Base-by-base conservation (phyloP, 306 rosid species). In the Pyrus communis region DNA sequence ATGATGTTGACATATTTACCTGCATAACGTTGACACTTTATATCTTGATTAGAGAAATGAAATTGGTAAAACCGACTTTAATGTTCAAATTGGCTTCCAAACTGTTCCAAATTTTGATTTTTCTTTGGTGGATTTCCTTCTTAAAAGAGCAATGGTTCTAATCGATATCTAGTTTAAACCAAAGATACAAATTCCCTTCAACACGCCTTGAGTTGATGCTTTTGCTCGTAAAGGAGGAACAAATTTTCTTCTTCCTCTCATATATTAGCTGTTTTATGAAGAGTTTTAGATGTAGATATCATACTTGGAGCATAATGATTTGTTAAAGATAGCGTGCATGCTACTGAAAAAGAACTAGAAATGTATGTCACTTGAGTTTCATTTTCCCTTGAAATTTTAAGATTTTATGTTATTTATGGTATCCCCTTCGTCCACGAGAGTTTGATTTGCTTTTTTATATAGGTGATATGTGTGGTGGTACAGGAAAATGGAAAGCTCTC, bases 381-480 rank as follows among this genome's bases (percentile, higher is more conserved):
- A 2, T 9, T 73, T 40, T 58, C 6, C 11, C 2, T 40, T 1
- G 40, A 49, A 22, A 17, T 57, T n/a, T 27, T 65, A 30, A 30
- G 25, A 18, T 11, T 10, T 66, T 49, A 25, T 46, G 75, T 62
- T 46, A 76, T 13, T n/a, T 40, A 1, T 68, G 62, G 42, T 25
- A 61, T 43, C 23, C 30, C 43, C 28, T 17, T 80, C 67, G 67
- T 77, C 65, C 49, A 57, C 82, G 75, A 61, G 62, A 78, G 67
- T 72, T 78, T 83, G 46, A 61, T 77, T 81, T 83, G 55, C 81
- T 81, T 87, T 88, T 84, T 73, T 75, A 71, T 87, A 75, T 86
- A 93, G 98, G 96, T 85, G 97, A 94, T 85, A 90, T 94, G 98
- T 94, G 98, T 78, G 98, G 98, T 79, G 97, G 98, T 80, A 94